phyloP scores from a whole-genome alignment of 371 early-diverging fungal species.

The Mucor mucedo region DNA sequence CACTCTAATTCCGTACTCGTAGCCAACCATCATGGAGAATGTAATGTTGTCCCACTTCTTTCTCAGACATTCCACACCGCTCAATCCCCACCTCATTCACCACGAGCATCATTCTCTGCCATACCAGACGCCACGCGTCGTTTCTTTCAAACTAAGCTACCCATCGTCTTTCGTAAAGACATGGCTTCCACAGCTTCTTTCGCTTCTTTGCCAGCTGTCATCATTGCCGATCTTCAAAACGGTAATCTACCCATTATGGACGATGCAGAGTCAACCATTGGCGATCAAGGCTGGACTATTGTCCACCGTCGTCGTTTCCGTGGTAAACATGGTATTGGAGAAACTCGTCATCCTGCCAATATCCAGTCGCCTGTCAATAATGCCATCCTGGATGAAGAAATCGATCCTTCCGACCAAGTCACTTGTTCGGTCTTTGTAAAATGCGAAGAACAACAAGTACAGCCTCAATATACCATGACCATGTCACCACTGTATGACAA shows the following conservation, averaged over 20 bases:
- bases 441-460: constrained; percentile 17
- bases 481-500: constrained; percentile 19
- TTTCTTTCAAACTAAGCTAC: constrained; percentile 44
- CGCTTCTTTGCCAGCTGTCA: constrained; percentile 42
- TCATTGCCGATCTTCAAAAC: constrained; percentile 50
- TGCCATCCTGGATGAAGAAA: constrained; percentile 26
- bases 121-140: constrained; percentile 34
- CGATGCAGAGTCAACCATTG: constrained; percentile 11
- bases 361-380: constrained; percentile 15
- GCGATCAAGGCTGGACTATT: constrained; percentile 48
- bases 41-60: constrained; percentile 33
- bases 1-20: constrained; percentile 49
- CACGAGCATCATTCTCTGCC: constrained; percentile 34
- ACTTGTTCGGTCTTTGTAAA: constrained; percentile 50
- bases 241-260: constrained; percentile 35
- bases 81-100: constrained; percentile 27
- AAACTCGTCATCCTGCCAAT: constrained; percentile 25
- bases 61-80: constrained; percentile 11
- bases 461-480: background rate
- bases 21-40: constrained; percentile 31
- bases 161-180: constrained; percentile 38
- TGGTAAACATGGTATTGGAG: constrained; percentile 37
- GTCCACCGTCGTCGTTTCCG: constrained; percentile 38
- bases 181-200: constrained; percentile 32
- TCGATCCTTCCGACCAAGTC: constrained; percentile 42